Conservation (phyloP, 2,329 filamentous ascomycete species). For the Aphanocladium album region DNA sequence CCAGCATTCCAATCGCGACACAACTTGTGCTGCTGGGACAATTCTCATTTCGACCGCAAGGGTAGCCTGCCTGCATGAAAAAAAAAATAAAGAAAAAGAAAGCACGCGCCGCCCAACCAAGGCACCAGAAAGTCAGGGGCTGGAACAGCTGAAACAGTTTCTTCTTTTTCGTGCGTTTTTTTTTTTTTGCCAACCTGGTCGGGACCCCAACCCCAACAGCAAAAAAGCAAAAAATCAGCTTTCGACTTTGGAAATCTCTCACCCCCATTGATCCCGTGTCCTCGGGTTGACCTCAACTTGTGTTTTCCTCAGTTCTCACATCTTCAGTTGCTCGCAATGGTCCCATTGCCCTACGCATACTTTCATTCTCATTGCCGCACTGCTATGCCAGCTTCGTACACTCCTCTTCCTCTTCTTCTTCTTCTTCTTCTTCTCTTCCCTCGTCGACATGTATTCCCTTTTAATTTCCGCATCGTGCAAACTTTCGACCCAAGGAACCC, state of each 20-base stretch:
- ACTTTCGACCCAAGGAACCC: not conserved
- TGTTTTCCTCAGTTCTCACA: not conserved
- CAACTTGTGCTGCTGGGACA: constrained; percentile 1
- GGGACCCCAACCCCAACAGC: not conserved
- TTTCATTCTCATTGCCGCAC: too few relatives aligned
- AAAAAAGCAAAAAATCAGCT: not conserved
- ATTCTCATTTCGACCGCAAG: too few relatives aligned
- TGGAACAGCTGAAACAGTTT: constrained; percentile 4
- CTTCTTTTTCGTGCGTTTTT: not conserved
- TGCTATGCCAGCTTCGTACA: not conserved
- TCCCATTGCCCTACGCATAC: too few relatives aligned
- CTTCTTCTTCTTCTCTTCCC: too few relatives aligned
- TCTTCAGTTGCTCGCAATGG: too few relatives aligned
- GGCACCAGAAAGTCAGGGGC: not conserved
- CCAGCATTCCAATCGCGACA: not conserved
- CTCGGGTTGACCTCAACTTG: too few relatives aligned
- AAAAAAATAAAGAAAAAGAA: not conserved
- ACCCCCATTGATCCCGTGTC: too few relatives aligned
- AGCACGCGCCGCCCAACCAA: not conserved
- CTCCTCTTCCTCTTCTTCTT: too few relatives aligned
- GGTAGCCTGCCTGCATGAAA: not conserved
- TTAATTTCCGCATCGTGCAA: not conserved
- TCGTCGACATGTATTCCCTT: not conserved
- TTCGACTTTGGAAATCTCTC: too few relatives aligned
- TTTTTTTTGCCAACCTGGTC: not conserved